These are phyloP conservation scores for Globisporangium ultimum DNA, from an alignment of 352 stramenopile genomes.

Conservation along the genomic window DNA sequence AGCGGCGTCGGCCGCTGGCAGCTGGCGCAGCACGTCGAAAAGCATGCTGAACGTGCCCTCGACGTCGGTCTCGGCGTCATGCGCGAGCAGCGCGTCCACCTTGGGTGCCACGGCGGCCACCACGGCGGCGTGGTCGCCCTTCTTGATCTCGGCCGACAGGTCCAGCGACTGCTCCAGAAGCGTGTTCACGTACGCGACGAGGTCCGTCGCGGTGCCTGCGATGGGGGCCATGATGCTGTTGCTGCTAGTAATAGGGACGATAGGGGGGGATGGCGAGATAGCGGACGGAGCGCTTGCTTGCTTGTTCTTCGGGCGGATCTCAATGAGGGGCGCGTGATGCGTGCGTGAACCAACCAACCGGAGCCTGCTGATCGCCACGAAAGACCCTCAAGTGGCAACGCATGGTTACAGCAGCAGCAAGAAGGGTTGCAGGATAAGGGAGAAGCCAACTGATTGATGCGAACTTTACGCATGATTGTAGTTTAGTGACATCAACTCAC, in stretches of 20 bases:
- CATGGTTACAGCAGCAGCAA: neutral
- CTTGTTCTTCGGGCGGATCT: neutral
- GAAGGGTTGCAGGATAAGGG: neutral
- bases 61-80: slow-evolving; percentile 75
- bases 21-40: slow-evolving; percentile 44
- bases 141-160: slow-evolving; percentile 57
- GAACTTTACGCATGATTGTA: neutral
- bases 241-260: neutral
- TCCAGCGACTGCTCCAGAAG: slow-evolving; percentile 57
- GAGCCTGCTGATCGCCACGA: neutral
- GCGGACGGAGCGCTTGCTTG: neutral
- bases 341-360: neutral
- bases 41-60: slow-evolving; percentile 72
- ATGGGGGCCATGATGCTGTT: slow-evolving; percentile 4
- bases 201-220: slow-evolving; percentile 35
- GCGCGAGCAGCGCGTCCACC: slow-evolving; percentile 50
- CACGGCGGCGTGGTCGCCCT: slow-evolving; percentile 48
- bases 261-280: neutral
- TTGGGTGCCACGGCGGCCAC: slow-evolving; percentile 47
- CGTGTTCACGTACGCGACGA: slow-evolving; percentile 79
- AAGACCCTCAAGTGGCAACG: neutral
- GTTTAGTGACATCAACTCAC: neutral
- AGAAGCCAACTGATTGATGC: neutral
- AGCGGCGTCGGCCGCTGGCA: slow-evolving; percentile 26
- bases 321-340: neutral